phyloP scores from a whole-genome alignment of 148 eudicot genomes.

The Rhododendron ferrugineum region DNA sequence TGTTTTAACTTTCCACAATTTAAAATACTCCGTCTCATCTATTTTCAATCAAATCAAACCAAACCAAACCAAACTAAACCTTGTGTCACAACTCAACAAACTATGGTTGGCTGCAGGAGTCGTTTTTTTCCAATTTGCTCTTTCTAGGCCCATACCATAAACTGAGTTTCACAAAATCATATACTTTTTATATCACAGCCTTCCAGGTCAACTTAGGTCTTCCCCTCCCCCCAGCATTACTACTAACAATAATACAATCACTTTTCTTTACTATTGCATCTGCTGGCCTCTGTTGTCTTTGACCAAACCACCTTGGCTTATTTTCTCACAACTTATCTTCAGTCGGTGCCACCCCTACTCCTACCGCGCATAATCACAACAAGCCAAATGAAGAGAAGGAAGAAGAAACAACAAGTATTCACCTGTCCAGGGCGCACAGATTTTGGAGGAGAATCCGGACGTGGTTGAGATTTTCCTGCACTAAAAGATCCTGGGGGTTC shows the following conservation, averaged over 20 bases:
- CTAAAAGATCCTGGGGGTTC: conserved; percentile 53
- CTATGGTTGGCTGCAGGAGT: background rate
- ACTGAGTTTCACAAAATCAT: background rate
- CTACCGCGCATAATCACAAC: background rate
- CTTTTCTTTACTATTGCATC: background rate
- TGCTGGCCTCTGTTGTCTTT: background rate
- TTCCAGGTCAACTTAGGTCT: background rate
- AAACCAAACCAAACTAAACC: background rate
- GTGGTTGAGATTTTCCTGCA: conserved; percentile 51
- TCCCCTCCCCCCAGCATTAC: background rate
- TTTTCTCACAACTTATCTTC: background rate
- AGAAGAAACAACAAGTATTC: background rate
- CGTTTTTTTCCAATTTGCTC: background rate
- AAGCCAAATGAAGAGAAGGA: background rate
- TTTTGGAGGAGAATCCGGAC: conserved; percentile 55
- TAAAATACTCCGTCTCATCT: background rate
- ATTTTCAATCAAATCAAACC: background rate
- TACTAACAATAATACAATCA: background rate
- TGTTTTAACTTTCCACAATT: background rate
- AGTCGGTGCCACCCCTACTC: background rate
- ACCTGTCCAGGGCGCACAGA: conserved; percentile 98
- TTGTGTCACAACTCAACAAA: background rate
- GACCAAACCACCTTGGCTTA: background rate
- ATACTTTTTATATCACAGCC: background rate
- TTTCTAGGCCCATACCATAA: background rate